phyloP scores from a whole-genome alignment of 305 asterid species.

The Fraxinus baroniana region DNA sequence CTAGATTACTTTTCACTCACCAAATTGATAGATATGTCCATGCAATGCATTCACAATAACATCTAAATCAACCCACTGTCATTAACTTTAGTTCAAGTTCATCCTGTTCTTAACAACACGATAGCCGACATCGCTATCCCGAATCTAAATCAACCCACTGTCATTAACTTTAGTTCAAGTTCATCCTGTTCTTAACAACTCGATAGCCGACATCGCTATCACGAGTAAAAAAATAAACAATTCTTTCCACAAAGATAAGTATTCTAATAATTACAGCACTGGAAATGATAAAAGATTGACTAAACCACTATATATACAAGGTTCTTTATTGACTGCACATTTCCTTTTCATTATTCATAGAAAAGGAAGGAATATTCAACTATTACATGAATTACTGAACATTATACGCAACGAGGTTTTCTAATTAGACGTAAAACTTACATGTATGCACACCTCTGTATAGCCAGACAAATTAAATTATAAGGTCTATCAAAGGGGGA shows the following conservation, averaged over 20 bases:
- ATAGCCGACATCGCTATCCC: slow-evolving; percentile 17
- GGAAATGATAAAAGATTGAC: slow-evolving; percentile 6
- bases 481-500: background rate
- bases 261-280: slow-evolving; percentile 6
- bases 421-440: background rate
- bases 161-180: slow-evolving; percentile 12
- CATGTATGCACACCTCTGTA: background rate
- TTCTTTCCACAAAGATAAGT: background rate
- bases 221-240: background rate
- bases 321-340: slow-evolving; percentile 10
- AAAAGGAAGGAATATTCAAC: background rate
- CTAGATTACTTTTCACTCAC: background rate
- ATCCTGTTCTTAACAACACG: slow-evolving; percentile 18
- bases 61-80: slow-evolving; percentile 14
- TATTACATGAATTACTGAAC: background rate
- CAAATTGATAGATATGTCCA: slow-evolving; percentile 8
- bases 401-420: background rate
- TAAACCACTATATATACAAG: background rate
- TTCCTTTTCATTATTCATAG: background rate
- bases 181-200: slow-evolving; percentile 16
- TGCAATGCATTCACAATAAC: slow-evolving; percentile 13
- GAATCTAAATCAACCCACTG: slow-evolving; percentile 12
- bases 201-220: slow-evolving; percentile 7
- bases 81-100: slow-evolving; percentile 16
- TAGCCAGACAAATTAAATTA: background rate